phyloP scores from a whole-genome alignment of 2,329 filamentous ascomycete genomes.

The Xylariaceae sp. region DNA sequence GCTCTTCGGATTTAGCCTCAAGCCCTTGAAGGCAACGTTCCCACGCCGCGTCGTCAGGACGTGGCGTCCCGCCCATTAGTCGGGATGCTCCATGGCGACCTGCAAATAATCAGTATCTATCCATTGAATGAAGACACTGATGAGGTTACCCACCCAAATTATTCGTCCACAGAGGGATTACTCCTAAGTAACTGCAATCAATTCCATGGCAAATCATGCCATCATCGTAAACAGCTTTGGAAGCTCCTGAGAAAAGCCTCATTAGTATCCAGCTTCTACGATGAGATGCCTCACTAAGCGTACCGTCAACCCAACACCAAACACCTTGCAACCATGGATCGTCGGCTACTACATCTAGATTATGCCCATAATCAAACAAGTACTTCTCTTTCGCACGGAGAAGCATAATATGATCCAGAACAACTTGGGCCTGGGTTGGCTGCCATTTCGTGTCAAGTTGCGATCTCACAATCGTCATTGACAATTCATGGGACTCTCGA shows the following conservation, averaged over 20 bases:
- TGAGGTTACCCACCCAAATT: conserved; percentile 52
- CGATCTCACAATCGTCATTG: too few species aligned
- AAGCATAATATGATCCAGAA: conserved; percentile 56
- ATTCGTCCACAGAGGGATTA: conserved; percentile 68
- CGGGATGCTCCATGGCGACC: conserved; percentile 47
- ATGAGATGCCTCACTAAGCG: conserved; percentile 23
- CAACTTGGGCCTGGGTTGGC: conserved; percentile 47
- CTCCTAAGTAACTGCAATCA: conserved; percentile 73
- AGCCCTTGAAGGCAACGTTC: conserved; percentile 60
- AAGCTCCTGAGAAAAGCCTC: conserved; percentile 47
- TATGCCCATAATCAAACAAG: conserved; percentile 60
- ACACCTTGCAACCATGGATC: conserved; percentile 72
- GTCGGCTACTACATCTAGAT: conserved; percentile 64
- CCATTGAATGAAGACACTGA: not conserved
- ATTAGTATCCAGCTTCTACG: conserved; percentile 12
- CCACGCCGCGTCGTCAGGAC: conserved; percentile 52
- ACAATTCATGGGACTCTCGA: conserved; percentile 57
- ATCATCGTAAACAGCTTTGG: conserved; percentile 59
- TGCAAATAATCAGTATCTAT: conserved; percentile 29
- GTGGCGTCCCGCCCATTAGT: conserved; percentile 40
- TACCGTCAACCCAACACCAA: conserved; percentile 73
- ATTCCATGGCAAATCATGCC: conserved; percentile 67
- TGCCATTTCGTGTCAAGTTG: conserved; percentile 42
- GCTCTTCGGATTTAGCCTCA: conserved; percentile 59
- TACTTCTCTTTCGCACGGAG: conserved; percentile 59